Base-by-base conservation (phyloP, 495 filamentous ascomycete genomes). In the Ramalina intermedia region DNA sequence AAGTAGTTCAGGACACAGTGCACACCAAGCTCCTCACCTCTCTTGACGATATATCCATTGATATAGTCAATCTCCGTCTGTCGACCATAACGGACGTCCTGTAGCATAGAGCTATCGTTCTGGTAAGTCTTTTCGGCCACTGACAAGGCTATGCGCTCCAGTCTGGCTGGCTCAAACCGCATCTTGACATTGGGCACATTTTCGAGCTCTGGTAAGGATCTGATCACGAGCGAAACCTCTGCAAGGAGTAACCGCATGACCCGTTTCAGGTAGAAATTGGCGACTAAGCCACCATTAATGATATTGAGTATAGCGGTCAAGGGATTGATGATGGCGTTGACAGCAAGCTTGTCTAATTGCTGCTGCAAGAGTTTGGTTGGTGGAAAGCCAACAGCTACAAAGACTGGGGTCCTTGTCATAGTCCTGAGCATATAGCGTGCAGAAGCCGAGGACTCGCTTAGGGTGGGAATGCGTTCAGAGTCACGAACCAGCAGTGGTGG, bases 291-390 rank as follows among this genome's bases (percentile, higher is more conserved):
- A 23, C 89, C 85, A 54, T 96, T 95, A 37, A 71, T 68, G 58
- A 79, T 82, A 47, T 81, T 68, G 47, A 85, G 68, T 2, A 93
- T 59, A 4, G 75, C 82, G 0, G 87, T 90, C 4, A 96, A 62
- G 0, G 90, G 86, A 58, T 91, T 86, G 47, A 96, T 79, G 43
- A 90, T 66, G 37, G 76, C 69, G 59, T 93, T 91, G 51, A 89
- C 70, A 12, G 80, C 84, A 1, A 96, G 69, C 58, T 94, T 82
- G 47, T 89, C 81, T 8, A 95, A 69, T 61, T 94, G 81, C 29
- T 78, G 66, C 52, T 70, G 66, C 3, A 71, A 36, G 20, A 75
- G 42, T 26, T 60, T 61, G 7, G 68, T 63, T 5, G 71, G 66
- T 5, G 64, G 59, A 36, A 70, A 70, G 1, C 65, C 69, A 11